These are phyloP conservation scores for Trapa bicornis DNA, from an alignment of 345 rosid species.

Conservation along the genomic window DNA sequence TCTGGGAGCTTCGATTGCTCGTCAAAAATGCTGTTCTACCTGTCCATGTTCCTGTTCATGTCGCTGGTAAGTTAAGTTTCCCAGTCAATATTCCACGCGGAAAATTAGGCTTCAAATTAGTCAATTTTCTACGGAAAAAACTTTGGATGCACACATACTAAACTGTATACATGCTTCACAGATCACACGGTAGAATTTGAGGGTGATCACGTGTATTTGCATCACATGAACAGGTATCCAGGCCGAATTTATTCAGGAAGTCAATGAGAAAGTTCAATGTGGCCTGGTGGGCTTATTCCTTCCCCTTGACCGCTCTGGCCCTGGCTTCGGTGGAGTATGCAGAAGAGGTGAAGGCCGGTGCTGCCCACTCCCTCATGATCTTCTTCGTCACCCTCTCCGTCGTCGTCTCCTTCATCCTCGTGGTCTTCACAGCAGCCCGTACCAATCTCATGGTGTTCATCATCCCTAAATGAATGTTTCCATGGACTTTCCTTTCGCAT, in stretches of 20 bases:
- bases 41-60: constrained; percentile 24
- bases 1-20: constrained; percentile 15
- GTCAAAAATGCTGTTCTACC: constrained; percentile 27
- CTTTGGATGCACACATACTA: no score
- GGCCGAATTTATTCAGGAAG: constrained; percentile 26
- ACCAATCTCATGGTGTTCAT: neutral
- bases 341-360: constrained; percentile 17
- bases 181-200: no score
- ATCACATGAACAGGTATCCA: constrained; percentile 15
- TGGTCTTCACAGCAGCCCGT: constrained; percentile 15
- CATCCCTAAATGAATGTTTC: no score
- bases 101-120: no score
- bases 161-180: no score
- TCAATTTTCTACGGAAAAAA: no score
- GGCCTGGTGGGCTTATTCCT: constrained; percentile 39
- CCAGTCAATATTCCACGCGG: no score
- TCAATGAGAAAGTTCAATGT: constrained; percentile 28
- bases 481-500: no score
- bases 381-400: constrained; percentile 21
- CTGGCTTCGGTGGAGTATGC: constrained; percentile 23
- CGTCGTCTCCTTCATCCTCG: constrained; percentile 13
- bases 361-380: constrained; percentile 18
- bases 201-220: no score
- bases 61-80: constrained; percentile 17
- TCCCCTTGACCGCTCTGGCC: constrained; percentile 25